Percentiles rank a stretch among this genome's conserved stretches.
phyloP scores from a whole-genome alignment of 441 rosid genomes.

The Gossypium gossypioides region DNA sequence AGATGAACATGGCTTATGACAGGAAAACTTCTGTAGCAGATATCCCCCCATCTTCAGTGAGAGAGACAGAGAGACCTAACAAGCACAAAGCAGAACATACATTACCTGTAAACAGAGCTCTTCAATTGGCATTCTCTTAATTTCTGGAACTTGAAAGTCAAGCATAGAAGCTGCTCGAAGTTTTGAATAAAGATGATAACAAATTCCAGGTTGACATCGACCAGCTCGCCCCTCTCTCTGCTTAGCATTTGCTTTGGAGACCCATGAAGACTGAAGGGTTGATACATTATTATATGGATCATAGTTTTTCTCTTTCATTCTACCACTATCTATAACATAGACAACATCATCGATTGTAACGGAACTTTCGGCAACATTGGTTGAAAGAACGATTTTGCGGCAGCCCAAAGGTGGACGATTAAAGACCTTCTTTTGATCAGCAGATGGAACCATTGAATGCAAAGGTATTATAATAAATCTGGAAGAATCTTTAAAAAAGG shows the following conservation, averaged over 20 bases:
- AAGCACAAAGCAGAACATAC: background rate
- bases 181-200: conserved; percentile 86
- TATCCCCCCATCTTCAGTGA: background rate
- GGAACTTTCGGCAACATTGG: conserved; percentile 93
- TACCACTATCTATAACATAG: conserved; percentile 90
- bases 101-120: conserved; percentile 92
- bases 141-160: conserved; percentile 82
- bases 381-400: conserved; percentile 81
- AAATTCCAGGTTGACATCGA: conserved; percentile 91
- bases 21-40: background rate
- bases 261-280: conserved; percentile 90
- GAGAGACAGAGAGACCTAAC: background rate
- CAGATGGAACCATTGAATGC: conserved; percentile 87
- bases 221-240: conserved; percentile 98
- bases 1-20: background rate
- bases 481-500: conserved; percentile 44
- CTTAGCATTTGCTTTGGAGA: conserved; percentile 90
- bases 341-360: conserved; percentile 94
- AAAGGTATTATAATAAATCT: conserved; percentile 66
- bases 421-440: conserved; percentile 79
- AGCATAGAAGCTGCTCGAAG: conserved; percentile 72
- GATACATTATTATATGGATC: conserved; percentile 88
- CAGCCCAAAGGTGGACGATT: conserved; percentile 67
- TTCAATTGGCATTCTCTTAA: conserved; percentile 85
- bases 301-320: conserved; percentile 95